Evolutionary conservation across 371 early-diverging fungal genomes (phyloP), one percentile per base, ranked within the genome.

Genomic region (Lichtheimia ramosa): DNA sequence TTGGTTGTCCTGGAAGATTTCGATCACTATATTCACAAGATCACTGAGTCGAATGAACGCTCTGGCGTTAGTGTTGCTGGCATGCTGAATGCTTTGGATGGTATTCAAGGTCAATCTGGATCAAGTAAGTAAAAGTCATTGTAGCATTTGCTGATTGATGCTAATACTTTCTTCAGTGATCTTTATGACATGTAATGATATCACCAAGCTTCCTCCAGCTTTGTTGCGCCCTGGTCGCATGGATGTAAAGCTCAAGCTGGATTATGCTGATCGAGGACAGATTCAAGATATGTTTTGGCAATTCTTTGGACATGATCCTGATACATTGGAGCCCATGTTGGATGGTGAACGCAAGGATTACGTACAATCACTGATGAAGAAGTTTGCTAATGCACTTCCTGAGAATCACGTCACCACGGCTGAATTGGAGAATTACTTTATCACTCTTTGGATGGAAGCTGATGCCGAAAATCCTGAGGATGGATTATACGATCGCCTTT

Each of bases 161-260:
- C 34, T 34, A 1, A n/a, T 5, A 21, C 27, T 34, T 41, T 34
- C 10, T 10, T 34, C 10, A 70, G 82, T 94, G 56, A 83, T 94
- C 13, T 89, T 94, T 64, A 97, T 97, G 96, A 96, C 97, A 2
- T 96, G 96, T 18, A 98, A 97, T 74, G 95, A 96, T 65, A 75
- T 96, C 41, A 92, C 91, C 34, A 87, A 87, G 6, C 83, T 99
- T 21, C 97, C 97, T 61, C 92, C 94, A 7, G 99, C 99, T 12
- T 76, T 99, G 50, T 87, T 97, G 52, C 86, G 99, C 18, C 98
- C 99, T 10, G 99, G 99, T 0, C 88, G 99, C 39, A 93, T 98
- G 18, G 99, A 99, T 66, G 68, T 93, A 51, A 89, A 92, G 64
- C 82, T 89, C n/a, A 80, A 85, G 28, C 75, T 99, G 52, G 97